Conservation (phyloP, 305 asterid species). For the Fraxinus ornus region DNA sequence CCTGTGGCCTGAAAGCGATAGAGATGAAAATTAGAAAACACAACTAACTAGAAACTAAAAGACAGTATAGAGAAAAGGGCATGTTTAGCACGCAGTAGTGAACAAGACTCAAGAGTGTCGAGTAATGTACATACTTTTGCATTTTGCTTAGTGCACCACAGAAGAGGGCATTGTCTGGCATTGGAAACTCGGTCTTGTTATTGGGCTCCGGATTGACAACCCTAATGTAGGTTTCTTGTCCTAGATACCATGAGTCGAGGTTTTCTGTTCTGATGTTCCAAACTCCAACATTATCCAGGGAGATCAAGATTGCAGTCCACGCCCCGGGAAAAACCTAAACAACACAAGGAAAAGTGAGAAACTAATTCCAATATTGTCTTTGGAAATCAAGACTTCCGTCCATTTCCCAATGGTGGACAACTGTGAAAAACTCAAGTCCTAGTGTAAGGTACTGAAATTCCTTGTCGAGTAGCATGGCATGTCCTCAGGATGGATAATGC, state of each 20-base stretch:
- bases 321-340: conserved; percentile 89
- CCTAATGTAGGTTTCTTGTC: conserved; percentile 86
- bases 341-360: not conserved
- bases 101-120: not conserved
- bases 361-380: not conserved
- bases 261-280: conserved; percentile 96
- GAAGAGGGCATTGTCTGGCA: conserved; percentile 79
- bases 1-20: conserved; percentile 53
- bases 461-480: not conserved
- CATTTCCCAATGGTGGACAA: not conserved
- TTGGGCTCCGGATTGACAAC: conserved; percentile 73
- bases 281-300: conserved; percentile 86
- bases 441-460: not conserved
- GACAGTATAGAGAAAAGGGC: not conserved
- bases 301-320: conserved; percentile 87
- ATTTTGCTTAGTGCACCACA: conserved; percentile 70
- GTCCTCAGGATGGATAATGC: not conserved
- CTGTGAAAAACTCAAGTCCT: not conserved
- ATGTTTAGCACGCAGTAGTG: not conserved
- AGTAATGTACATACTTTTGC: conserved; percentile 61
- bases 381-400: not conserved
- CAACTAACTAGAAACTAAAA: not conserved
- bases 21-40: not conserved
- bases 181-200: conserved; percentile 87
- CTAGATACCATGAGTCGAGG: conserved; percentile 92